phyloP scores from a whole-genome alignment of 352 stramenopile species.

The Globisporangium canariense region DNA sequence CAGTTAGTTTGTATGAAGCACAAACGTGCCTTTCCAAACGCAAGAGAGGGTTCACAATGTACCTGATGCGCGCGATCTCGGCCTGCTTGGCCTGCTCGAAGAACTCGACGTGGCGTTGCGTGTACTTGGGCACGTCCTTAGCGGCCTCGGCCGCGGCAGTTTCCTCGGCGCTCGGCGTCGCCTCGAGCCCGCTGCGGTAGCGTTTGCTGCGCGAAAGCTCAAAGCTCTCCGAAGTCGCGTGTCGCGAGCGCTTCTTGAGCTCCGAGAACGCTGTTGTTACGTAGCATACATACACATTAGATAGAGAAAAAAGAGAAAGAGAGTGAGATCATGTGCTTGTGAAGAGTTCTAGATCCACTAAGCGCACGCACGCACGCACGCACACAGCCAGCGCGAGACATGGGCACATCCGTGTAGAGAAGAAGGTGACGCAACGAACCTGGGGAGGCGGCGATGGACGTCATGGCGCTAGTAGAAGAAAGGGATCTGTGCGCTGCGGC shows the following conservation, averaged over 20 bases:
- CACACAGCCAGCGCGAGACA: not conserved
- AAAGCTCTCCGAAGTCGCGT: slow-evolving; percentile 43
- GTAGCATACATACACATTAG: not conserved
- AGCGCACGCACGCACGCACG: not conserved
- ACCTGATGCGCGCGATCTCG: slow-evolving; percentile 73
- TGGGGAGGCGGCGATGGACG: slow-evolving; percentile 72
- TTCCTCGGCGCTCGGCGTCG: slow-evolving; percentile 18
- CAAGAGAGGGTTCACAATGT: not conserved
- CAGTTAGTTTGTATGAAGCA: slow-evolving; percentile 1
- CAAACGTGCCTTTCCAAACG: not conserved
- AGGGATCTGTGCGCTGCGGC: too few relatives aligned
- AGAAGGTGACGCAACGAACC: slow-evolving; percentile 15
- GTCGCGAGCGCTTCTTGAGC: slow-evolving; percentile 76
- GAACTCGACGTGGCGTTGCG: slow-evolving; percentile 84
- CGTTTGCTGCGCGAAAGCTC: slow-evolving; percentile 64
- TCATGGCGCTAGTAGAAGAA: slow-evolving; percentile 25
- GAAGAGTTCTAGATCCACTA: not conserved
- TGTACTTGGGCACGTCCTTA: slow-evolving; percentile 78
- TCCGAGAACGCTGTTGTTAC: slow-evolving; percentile 35
- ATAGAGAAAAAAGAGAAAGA: not conserved
- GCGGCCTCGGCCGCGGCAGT: slow-evolving; percentile 28
- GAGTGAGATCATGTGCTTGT: too few relatives aligned
- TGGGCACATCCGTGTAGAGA: not conserved
- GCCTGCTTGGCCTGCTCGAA: slow-evolving; percentile 85
- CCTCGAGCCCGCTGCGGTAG: slow-evolving; percentile 26